These are phyloP conservation scores for Suillus bovinus DNA, from an alignment of 768 basidiomycete genomes.

Conservation along the genomic window DNA sequence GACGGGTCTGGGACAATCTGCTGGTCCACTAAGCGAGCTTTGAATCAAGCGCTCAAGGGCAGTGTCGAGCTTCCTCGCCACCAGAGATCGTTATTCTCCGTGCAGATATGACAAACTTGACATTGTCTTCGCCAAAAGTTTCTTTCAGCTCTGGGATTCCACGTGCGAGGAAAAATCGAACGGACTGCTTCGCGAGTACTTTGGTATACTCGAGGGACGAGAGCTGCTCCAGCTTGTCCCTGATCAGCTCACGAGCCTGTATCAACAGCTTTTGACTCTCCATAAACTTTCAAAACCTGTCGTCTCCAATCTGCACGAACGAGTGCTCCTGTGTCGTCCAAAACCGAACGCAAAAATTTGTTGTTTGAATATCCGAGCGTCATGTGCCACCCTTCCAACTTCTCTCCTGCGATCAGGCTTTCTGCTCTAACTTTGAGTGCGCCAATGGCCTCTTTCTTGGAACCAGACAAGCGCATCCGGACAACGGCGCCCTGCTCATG, in stretches of 20 bases:
- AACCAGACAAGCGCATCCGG: slow-evolving; percentile 47
- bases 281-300: slow-evolving; percentile 47
- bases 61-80: slow-evolving; percentile 54
- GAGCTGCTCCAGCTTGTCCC: slow-evolving; percentile 48
- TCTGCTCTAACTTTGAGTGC: slow-evolving; percentile 62
- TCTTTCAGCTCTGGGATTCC: slow-evolving; percentile 54
- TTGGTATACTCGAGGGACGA: slow-evolving; percentile 43
- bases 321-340: slow-evolving; percentile 39
- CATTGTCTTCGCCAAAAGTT: slow-evolving; percentile 53
- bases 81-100: slow-evolving; percentile 53
- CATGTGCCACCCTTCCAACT: slow-evolving; percentile 52
- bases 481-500: slow-evolving; percentile 27
- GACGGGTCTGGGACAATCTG: slow-evolving; percentile 3
- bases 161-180: slow-evolving; percentile 51
- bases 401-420: slow-evolving; percentile 50
- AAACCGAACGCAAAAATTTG: slow-evolving; percentile 37
- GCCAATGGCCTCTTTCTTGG: slow-evolving; percentile 54
- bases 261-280: slow-evolving; percentile 40
- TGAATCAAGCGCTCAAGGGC: slow-evolving; percentile 45
- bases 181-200: slow-evolving; percentile 37
- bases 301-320: slow-evolving; percentile 48
- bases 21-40: slow-evolving; percentile 36
- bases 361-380: slow-evolving; percentile 33
- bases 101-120: slow-evolving; percentile 42
- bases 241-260: slow-evolving; percentile 45